Percentiles rank a stretch among this genome's conserved stretches.
phyloP scores from a whole-genome alignment of 768 basidiomycete genomes.

The Termitomyces sp. region DNA sequence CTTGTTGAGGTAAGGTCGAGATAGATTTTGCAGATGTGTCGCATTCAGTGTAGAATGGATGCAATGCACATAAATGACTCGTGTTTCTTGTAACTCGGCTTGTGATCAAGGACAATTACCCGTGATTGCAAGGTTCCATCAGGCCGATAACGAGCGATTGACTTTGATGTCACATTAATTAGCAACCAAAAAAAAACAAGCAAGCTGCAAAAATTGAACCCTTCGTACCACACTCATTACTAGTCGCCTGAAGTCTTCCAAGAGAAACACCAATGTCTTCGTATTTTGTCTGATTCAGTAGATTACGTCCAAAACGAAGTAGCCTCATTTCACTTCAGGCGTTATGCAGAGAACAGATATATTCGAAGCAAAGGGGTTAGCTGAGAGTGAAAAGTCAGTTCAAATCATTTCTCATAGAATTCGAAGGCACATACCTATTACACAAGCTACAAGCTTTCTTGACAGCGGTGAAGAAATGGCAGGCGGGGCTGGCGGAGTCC shows the following conservation, averaged over 20 bases:
- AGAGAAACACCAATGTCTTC: not conserved
- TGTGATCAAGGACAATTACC: not conserved
- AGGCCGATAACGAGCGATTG: not conserved
- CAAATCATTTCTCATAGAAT: not conserved
- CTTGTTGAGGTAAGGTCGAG: not conserved
- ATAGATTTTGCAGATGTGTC: not conserved
- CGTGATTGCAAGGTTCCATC: no score
- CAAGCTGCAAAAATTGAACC: not conserved
- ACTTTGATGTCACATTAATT: not conserved
- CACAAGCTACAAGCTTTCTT: constrained; percentile 37
- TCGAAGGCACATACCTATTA: constrained; percentile 13
- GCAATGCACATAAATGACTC: not conserved
- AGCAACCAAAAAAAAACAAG: not conserved
- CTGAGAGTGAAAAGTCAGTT: not conserved
- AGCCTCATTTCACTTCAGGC: not conserved
- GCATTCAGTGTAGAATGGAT: not conserved
- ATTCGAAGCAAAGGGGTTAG: not conserved
- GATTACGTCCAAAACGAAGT: not conserved
- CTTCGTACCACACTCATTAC: not conserved
- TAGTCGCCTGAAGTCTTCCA: not conserved
- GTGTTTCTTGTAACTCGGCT: no score
- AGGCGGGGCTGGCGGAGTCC: constrained; percentile 1
- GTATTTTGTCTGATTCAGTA: not conserved
- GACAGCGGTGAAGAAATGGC: constrained; percentile 17
- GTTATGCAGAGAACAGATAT: not conserved